Evolutionary conservation across 345 rosid genomes (phyloP).

Genomic region (Bruguiera parviflora): DNA sequence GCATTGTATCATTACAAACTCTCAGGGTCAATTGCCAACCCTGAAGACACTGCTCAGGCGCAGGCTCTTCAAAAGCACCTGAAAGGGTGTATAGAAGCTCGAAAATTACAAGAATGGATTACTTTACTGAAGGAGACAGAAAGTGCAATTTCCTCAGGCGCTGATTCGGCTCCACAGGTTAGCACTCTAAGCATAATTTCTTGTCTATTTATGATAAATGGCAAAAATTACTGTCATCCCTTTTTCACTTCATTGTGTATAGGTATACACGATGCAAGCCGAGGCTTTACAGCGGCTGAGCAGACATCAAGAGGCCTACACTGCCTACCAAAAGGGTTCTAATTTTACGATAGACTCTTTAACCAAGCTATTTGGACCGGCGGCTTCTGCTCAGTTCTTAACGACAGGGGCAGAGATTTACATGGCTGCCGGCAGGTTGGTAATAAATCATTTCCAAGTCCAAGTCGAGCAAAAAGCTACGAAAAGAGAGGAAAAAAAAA

Average conservation of each 20-base stretch:
- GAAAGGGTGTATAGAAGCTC: constrained; percentile 39
- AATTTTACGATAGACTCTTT: constrained; percentile 36
- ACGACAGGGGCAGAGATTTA: constrained; percentile 51
- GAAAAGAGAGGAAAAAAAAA: not conserved
- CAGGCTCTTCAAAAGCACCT: constrained; percentile 41
- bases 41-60: constrained; percentile 42
- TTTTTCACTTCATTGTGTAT: not conserved
- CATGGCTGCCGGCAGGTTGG: constrained; percentile 70
- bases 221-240: not conserved
- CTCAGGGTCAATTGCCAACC: constrained; percentile 32
- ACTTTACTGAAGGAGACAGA: constrained; percentile 45
- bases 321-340: constrained; percentile 42
- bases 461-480: not conserved
- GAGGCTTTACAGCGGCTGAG: constrained; percentile 57
- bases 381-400: constrained; percentile 37
- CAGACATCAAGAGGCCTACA: constrained; percentile 57
- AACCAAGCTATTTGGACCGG: constrained; percentile 46
- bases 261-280: constrained; percentile 61
- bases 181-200: constrained; percentile 5
- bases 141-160: constrained; percentile 46
- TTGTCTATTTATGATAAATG: not conserved
- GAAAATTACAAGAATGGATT: constrained; percentile 47
- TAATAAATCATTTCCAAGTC: not conserved
- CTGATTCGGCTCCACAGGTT: constrained; percentile 61
- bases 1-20: constrained; percentile 51